Evolutionary conservation across 2,329 filamentous ascomycete species (phyloP), one percentile per base, ranked within the genome.

Genomic region (Nemania serpens): DNA sequence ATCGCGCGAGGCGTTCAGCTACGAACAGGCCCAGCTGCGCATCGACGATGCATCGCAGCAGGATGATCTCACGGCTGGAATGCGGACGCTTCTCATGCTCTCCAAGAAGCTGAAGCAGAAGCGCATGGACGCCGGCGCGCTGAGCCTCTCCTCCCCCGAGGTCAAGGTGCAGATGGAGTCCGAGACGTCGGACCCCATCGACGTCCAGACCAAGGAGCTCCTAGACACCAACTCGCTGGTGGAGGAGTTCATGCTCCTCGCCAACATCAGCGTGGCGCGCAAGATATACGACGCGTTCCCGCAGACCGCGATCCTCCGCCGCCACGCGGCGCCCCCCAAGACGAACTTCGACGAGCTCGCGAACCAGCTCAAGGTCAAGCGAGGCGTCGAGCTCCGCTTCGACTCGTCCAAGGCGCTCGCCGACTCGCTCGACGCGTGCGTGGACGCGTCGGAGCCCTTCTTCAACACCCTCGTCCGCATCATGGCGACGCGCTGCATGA

Each of bases 391-490:
- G 66, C 83, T 99, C 1, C 87, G 86, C 61, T 88, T 89, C 37
- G 93, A 96, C 66, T 95, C 91, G 48, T 97, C 93, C 10, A 91
- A 91, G 73, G 92, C 93, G n/a, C 85, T 99, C 13, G 95, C 96
- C 53, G 92, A 96, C 75, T 96, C 92, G 17, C 85, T 99, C 1
- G 95, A 99, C 76, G 80, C 78, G 36, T 99, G 95, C 74, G 82
- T 89, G 49, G 93, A 97, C 72, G 78, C 87, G 0, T 74, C 81
- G 10, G 91, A 98, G 70, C 92, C 94, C 29, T 99, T 97, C 81
- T 98, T 99, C 85, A 99, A 99, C 83, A 99, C 94, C 2, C 87
- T 99, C 22, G 89, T 99, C 69, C 91, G 95, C 74, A 97, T 99
- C 78, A 91, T 99, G 81, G 95, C 95, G 10, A 99, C 95, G 9